phyloP scores from a whole-genome alignment of 768 basidiomycete genomes.

The Russula foetens region DNA sequence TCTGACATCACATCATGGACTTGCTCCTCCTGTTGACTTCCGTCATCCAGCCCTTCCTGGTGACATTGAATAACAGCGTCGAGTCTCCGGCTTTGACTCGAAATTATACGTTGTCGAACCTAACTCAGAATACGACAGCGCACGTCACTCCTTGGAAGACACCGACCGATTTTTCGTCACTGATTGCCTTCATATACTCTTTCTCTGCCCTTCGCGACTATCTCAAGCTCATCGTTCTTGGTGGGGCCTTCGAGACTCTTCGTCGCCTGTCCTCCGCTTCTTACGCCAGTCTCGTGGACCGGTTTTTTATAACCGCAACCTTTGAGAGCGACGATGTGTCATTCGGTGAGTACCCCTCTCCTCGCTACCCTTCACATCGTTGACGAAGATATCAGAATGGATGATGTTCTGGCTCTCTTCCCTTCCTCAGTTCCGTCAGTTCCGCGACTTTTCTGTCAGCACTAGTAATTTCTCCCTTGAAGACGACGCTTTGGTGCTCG shows the following conservation, averaged over 20 bases:
- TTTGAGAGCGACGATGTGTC: slow-evolving; percentile 53
- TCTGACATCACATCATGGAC: neutral
- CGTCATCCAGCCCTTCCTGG: neutral
- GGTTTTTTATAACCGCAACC: slow-evolving; percentile 54
- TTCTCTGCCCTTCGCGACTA: slow-evolving; percentile 53
- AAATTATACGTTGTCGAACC: neutral
- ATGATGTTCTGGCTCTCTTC: slow-evolving; percentile 61
- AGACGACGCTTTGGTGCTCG: slow-evolving; percentile 25
- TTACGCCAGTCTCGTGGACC: slow-evolving; percentile 39
- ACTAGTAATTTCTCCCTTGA: slow-evolving; percentile 35
- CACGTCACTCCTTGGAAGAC: slow-evolving; percentile 1
- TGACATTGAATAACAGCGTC: neutral
- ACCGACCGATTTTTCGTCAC: slow-evolving; percentile 27
- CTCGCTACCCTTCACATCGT: neutral
- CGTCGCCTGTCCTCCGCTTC: slow-evolving; percentile 38
- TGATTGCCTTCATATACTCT: slow-evolving; percentile 41
- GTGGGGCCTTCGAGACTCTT: slow-evolving; percentile 50
- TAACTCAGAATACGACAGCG: neutral
- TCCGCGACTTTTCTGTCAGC: slow-evolving; percentile 45
- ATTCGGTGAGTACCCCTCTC: slow-evolving; percentile 37
- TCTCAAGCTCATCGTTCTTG: slow-evolving; percentile 53
- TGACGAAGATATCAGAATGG: slow-evolving; percentile 41
- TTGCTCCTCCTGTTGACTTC: neutral
- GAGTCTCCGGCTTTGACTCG: neutral
- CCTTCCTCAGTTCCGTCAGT: slow-evolving; percentile 50